A percentile compares a stretch with the other conserved stretches of the same genome.
These are phyloP conservation scores for Guillardia theta DNA, from an alignment of 78 protist species.

Conservation along the genomic window DNA sequence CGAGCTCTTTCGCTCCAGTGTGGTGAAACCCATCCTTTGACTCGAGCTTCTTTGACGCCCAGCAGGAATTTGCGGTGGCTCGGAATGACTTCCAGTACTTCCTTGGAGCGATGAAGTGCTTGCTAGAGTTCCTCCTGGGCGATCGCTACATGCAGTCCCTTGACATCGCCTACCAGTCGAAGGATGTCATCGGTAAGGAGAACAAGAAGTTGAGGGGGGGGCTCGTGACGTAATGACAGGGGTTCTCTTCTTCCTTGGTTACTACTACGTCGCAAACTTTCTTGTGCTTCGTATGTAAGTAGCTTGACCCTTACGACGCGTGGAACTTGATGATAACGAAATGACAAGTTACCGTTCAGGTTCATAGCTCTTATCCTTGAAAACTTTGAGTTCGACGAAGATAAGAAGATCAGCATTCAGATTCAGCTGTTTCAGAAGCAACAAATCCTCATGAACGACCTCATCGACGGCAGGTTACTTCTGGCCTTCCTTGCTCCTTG, in stretches of 20 bases:
- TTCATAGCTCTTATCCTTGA: conserved; percentile 8
- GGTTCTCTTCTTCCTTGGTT: background rate
- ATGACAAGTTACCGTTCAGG: no score
- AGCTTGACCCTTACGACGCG: background rate
- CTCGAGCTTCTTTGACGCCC: background rate
- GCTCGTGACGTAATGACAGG: no score
- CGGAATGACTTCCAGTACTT: background rate
- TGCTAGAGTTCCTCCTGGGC: background rate
- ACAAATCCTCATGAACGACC: background rate
- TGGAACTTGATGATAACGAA: background rate
- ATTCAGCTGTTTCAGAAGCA: background rate
- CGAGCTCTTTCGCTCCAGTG: background rate
- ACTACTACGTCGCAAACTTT: background rate
- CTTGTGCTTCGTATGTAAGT: background rate
- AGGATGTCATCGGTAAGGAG: background rate
- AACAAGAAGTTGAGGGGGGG: no score
- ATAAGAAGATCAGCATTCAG: background rate
- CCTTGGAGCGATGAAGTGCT: background rate
- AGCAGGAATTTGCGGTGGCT: background rate
- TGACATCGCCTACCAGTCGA: background rate
- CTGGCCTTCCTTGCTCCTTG: no score
- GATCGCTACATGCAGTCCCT: background rate
- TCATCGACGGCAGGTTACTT: no score
- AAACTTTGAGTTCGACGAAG: background rate
- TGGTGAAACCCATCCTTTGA: background rate